Evolutionary conservation across 495 filamentous ascomycete genomes (phyloP), one percentile per base, ranked within the genome.

Genomic region (Cryomyces minteri): DNA sequence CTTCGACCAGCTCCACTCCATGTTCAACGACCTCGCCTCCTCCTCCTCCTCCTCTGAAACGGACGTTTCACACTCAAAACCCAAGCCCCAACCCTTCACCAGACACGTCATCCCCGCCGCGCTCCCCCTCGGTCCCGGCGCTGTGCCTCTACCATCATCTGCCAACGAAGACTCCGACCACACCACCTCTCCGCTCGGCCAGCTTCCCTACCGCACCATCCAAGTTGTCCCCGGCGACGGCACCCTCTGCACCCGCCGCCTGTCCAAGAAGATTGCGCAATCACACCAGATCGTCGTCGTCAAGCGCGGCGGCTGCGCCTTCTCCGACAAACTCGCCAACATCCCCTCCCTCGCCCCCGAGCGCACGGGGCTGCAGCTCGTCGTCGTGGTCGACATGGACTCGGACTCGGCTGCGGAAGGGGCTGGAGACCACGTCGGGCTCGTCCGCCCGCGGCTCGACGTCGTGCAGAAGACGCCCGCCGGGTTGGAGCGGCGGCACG

Each of bases 201-300:
- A 11, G 60, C 5, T 53, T 56, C 29, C 48, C 32, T 38, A 10
- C 34, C 34, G 9, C 12, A 10, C 34, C 34, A 11, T 51, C 67
- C n/a, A 67, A 6, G 66, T 94, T 48, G 86, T 81, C 63, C 70
- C 84, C 47, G 75, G 82, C 18, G 78, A 67, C 46, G 69, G 79
- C 11, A 70, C 77, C 1, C 18, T 25, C 18, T 94, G 88, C 62
- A 53, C 72, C 37, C 61, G 65, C 11, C 70, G 68, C 12, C 67
- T 93, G 0, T 74, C 77, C 0, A 66, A 72, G 10, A 61, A 70
- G 1, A 67, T 79, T 4, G 68, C 73, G 0, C 74, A 73, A 10
- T 66, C 64, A n/a, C 70, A 92, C 59, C 76, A 94, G 50, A 67
- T 95, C 11, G 73, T 98, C 47, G 72, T 95, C 29, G 70, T 96